Conservation (phyloP, 2,329 filamentous ascomycete species). For the Pseudocercospora fuligena region DNA sequence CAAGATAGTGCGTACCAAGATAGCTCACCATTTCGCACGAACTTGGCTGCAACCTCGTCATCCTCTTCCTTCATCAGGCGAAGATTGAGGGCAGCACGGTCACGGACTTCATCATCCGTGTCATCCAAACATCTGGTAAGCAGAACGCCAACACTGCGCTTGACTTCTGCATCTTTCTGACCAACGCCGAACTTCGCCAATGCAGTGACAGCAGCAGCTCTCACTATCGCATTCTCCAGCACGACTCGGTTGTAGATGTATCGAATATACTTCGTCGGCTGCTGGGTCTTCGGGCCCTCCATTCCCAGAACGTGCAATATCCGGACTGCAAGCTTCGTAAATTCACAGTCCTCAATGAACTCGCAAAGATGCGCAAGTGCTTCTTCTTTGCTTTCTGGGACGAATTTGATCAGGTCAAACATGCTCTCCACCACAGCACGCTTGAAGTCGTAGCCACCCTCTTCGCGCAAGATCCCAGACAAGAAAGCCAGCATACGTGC, state of each 20-base stretch:
- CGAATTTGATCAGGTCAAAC: slow-evolving; percentile 99
- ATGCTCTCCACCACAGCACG: slow-evolving; percentile 97
- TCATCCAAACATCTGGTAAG: slow-evolving; percentile 94
- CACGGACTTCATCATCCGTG: slow-evolving; percentile 95
- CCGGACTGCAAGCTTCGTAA: slow-evolving; percentile 94
- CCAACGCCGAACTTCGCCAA: slow-evolving; percentile 96
- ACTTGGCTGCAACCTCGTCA: slow-evolving; percentile 80
- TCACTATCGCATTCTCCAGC: slow-evolving; percentile 92
- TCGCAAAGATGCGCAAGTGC: slow-evolving; percentile 95
- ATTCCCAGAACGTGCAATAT: slow-evolving; percentile 92
- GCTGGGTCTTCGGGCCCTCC: slow-evolving; percentile 91
- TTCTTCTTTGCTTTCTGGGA: slow-evolving; percentile 80
- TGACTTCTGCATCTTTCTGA: slow-evolving; percentile 94
- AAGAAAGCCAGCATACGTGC: slow-evolving; percentile 97
- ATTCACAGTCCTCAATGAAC: slow-evolving; percentile 99
- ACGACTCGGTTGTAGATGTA: slow-evolving; percentile 99
- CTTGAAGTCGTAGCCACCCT: slow-evolving; percentile 99
- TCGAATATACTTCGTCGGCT: slow-evolving; percentile 97
- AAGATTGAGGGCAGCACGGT: slow-evolving; percentile 90
- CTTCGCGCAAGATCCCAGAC: slow-evolving; percentile 92
- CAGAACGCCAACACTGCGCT: slow-evolving; percentile 90
- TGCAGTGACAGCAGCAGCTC: slow-evolving; percentile 92
- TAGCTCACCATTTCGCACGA: slow-evolving; percentile 84
- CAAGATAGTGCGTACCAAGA: neutral
- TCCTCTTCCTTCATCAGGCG: slow-evolving; percentile 85